A percentile compares a stretch with the other conserved stretches of the same genome.
Conservation (phyloP, 2,329 filamentous ascomycete species). For the Penicillium vulpinum region DNA sequence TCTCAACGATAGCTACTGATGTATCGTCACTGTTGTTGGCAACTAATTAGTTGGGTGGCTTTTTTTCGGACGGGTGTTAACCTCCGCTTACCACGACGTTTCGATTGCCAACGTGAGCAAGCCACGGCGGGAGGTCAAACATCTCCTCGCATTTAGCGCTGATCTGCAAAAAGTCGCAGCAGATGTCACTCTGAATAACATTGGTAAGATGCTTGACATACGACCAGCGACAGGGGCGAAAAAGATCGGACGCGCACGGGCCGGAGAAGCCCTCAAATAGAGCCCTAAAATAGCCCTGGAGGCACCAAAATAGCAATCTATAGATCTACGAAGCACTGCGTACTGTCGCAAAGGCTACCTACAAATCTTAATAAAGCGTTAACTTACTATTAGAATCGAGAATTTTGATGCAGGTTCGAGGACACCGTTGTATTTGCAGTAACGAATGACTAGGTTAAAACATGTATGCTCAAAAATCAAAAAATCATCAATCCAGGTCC, state of each 20-base stretch:
- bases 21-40: constrained; percentile 75
- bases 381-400: background rate
- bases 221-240: constrained; percentile 17
- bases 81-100: constrained; percentile 43
- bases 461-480: constrained; percentile 12
- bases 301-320: background rate
- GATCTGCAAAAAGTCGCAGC: constrained; percentile 23
- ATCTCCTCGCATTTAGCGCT: constrained; percentile 6
- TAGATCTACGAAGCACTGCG: background rate
- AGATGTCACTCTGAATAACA: constrained; percentile 27
- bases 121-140: constrained; percentile 19
- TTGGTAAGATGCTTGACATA: constrained; percentile 16
- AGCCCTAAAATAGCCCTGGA: constrained; percentile 27
- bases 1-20: constrained; percentile 77
- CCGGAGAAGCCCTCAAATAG: constrained; percentile 27
- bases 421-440: constrained; percentile 5
- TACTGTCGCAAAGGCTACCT: background rate
- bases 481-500: constrained; percentile 21
- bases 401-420: background rate
- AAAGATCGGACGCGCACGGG: constrained; percentile 32
- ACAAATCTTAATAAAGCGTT: background rate
- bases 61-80: background rate
- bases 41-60: background rate
- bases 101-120: constrained; percentile 50
- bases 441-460: constrained; percentile 24